Evolutionary conservation across 768 basidiomycete species (phyloP).

Genomic region (Kwoniella sp.): DNA sequence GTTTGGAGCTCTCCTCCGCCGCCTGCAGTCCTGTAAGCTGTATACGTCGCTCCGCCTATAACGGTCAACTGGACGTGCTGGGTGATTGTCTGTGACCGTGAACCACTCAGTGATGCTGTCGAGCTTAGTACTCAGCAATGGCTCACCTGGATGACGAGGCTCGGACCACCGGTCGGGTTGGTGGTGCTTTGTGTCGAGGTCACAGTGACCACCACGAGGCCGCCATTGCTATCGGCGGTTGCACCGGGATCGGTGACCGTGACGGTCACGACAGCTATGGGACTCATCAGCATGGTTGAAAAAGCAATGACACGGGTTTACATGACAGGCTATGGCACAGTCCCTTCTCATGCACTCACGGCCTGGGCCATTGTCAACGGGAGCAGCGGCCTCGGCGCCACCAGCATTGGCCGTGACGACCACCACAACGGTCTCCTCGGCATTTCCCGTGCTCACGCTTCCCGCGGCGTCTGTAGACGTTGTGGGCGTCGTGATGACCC

Average conservation of each 20-base stretch:
- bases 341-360: no score
- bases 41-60: constrained; percentile 3
- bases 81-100: constrained; percentile 5
- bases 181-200: constrained; percentile 2
- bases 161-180: neutral
- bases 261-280: constrained; percentile 10
- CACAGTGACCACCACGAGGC: constrained; percentile 10
- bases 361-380: constrained; percentile 3
- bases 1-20: constrained; percentile 1
- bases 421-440: constrained; percentile 1
- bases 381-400: constrained; percentile 1
- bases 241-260: constrained; percentile 13
- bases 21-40: constrained; percentile 6
- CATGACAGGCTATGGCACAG: no score
- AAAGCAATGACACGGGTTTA: no score
- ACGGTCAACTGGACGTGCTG: constrained; percentile 9
- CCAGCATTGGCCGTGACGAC: constrained; percentile 7
- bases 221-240: constrained; percentile 6
- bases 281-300: no score
- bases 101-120: neutral
- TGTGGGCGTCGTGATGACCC: neutral
- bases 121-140: neutral
- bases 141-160: constrained; percentile 5
- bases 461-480: neutral
- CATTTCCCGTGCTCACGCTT: neutral